Evolutionary conservation across 1,139 yeast genomes (phyloP).

Genomic region (Saccharomyces hybrid): DNA sequence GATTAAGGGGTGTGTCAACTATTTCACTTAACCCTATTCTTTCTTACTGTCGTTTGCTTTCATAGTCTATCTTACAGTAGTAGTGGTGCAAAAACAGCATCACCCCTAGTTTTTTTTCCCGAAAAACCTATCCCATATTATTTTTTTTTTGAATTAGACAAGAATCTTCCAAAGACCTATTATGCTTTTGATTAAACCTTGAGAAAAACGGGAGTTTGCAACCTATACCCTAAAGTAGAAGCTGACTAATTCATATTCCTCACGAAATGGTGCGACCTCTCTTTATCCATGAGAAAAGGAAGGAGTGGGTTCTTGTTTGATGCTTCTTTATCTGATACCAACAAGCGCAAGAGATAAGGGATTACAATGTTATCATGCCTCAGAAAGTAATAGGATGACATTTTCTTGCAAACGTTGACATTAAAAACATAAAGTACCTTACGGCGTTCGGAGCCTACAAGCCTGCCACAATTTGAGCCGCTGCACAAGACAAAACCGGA

Average conservation of each 20-base stretch:
- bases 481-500: not conserved
- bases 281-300: not conserved
- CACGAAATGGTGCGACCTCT: not conserved
- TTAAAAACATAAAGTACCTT: not conserved
- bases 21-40: not conserved
- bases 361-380: not conserved
- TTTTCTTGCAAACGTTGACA: not conserved
- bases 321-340: not conserved
- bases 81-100: not conserved
- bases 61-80: not conserved
- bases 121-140: not conserved
- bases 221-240: not conserved
- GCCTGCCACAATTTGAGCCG: not conserved
- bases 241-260: not conserved
- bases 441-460: not conserved
- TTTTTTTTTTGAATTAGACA: not conserved
- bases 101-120: not conserved
- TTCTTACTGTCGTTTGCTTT: not conserved
- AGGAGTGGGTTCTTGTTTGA: not conserved
- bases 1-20: not conserved
- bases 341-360: not conserved
- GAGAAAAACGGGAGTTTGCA: not conserved
- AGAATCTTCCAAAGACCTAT: not conserved
- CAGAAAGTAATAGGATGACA: not conserved
- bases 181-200: not conserved